Evolutionary conservation across 2,329 filamentous ascomycete species (phyloP).

Genomic region (Colletotrichum lentis): DNA sequence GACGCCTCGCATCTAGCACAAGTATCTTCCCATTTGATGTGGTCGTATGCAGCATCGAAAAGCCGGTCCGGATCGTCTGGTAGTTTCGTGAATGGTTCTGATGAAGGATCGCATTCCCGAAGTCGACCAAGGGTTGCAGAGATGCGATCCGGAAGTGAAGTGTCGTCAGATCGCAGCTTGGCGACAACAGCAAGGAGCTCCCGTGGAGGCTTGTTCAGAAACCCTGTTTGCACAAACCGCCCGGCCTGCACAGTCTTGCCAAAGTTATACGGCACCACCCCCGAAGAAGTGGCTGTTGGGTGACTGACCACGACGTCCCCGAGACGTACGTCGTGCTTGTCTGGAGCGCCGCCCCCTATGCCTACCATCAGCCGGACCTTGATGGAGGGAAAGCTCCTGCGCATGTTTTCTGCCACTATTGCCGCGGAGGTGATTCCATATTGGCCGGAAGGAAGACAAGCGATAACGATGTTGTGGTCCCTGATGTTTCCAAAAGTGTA

Average conservation of each 20-base stretch:
- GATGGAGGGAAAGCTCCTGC: not conserved
- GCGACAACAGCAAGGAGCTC: constrained; percentile 32
- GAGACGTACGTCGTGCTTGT: constrained; percentile 46
- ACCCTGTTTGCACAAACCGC: constrained; percentile 23
- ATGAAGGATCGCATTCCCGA: not conserved
- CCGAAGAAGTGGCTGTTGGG: not conserved
- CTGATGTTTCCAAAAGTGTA: not conserved
- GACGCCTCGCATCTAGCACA: constrained; percentile 7
- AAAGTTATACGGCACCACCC: constrained; percentile 44
- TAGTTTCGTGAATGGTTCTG: not conserved
- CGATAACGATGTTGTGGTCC: not conserved
- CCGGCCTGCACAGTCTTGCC: constrained; percentile 39
- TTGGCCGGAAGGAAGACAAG: not conserved
- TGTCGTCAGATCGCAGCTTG: constrained; percentile 12
- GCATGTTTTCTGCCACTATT: not conserved
- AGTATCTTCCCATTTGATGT: not conserved
- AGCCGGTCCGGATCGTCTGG: not conserved
- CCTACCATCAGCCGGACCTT: not conserved
- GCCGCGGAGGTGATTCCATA: not conserved
- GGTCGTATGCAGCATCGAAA: constrained; percentile 8
- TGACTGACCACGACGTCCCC: constrained; percentile 37
- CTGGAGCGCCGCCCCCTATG: not conserved
- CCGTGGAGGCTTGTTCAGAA: constrained; percentile 39
- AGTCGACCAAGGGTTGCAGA: not conserved
- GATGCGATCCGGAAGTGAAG: not conserved